Percentiles rank a stretch among this genome's conserved stretches.
phyloP scores from a whole-genome alignment of 73 alveolate genomes.

The Paramecium octaurelia region DNA sequence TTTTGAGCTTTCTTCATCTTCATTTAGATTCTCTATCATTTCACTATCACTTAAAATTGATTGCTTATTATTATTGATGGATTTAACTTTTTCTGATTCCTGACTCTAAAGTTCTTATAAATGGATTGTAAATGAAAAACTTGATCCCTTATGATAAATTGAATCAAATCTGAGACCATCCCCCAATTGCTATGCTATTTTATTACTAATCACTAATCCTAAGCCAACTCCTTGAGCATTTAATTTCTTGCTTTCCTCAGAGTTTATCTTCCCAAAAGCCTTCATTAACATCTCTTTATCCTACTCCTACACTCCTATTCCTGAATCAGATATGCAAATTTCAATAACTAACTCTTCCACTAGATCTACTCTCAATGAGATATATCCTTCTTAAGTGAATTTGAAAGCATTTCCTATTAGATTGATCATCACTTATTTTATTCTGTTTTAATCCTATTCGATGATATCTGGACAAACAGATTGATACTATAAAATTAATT shows the following conservation, averaged over 20 bases:
- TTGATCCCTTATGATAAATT: background rate
- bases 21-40: background rate
- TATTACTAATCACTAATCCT: slow-evolving; percentile 59
- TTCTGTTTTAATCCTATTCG: slow-evolving; percentile 57
- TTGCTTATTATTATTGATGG: background rate
- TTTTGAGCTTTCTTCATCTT: background rate
- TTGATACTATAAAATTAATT: background rate
- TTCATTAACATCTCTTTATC: slow-evolving; percentile 54
- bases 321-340: slow-evolving; percentile 53
- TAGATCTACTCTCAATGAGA: background rate
- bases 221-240: slow-evolving; percentile 69
- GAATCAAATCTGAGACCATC: background rate
- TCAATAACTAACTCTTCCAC: background rate
- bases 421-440: slow-evolving; percentile 57
- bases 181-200: background rate
- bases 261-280: slow-evolving; percentile 61
- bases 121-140: background rate
- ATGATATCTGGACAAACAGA: background rate
- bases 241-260: slow-evolving; percentile 33
- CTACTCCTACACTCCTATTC: slow-evolving; percentile 60
- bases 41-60: background rate
- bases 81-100: background rate
- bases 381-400: slow-evolving; percentile 9
- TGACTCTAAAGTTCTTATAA: background rate
- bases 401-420: slow-evolving; percentile 65